Evolutionary conservation across 306 rosid genomes (phyloP).

Genomic region (Quillaja saponaria): DNA sequence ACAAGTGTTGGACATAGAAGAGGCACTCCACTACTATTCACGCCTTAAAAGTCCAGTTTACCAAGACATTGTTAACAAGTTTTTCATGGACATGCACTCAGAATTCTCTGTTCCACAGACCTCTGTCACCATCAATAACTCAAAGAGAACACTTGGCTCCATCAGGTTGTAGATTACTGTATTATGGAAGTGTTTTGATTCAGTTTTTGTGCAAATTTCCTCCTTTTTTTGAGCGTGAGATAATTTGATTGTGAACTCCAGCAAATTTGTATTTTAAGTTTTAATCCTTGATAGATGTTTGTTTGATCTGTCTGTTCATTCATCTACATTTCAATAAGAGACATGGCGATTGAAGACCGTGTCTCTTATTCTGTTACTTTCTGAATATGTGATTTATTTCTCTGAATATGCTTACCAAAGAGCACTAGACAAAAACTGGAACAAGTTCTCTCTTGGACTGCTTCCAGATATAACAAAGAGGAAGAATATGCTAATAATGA

Average conservation of each 20-base stretch:
- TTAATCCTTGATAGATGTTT: slow-evolving; percentile 17
- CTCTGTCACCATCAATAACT: slow-evolving; percentile 39
- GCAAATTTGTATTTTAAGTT: slow-evolving; percentile 9
- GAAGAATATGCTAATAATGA: too few relatives aligned
- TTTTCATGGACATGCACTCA: slow-evolving; percentile 70
- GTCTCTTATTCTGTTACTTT: slow-evolving; percentile 4
- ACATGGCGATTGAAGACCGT: slow-evolving; percentile 12
- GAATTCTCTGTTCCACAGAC: slow-evolving; percentile 54
- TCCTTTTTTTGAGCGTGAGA: slow-evolving; percentile 30
- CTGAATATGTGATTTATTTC: slow-evolving; percentile 7
- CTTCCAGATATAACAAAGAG: too few relatives aligned
- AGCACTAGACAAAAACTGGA: background rate
- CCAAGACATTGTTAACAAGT: slow-evolving; percentile 80
- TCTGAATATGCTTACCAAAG: slow-evolving; percentile 17
- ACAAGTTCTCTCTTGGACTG: too few relatives aligned
- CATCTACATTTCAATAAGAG: slow-evolving; percentile 14
- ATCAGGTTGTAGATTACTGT: slow-evolving; percentile 45
- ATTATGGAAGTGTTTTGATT: slow-evolving; percentile 31
- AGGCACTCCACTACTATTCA: slow-evolving; percentile 90
- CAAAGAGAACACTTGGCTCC: slow-evolving; percentile 50
- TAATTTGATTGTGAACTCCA: slow-evolving; percentile 33
- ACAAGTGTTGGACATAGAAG: slow-evolving; percentile 85
- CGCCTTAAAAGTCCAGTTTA: slow-evolving; percentile 79
- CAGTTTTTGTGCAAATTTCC: slow-evolving; percentile 26
- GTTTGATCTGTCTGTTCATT: slow-evolving; percentile 29